Conservation (phyloP, 306 rosid genomes). For the Fagus crenata region DNA sequence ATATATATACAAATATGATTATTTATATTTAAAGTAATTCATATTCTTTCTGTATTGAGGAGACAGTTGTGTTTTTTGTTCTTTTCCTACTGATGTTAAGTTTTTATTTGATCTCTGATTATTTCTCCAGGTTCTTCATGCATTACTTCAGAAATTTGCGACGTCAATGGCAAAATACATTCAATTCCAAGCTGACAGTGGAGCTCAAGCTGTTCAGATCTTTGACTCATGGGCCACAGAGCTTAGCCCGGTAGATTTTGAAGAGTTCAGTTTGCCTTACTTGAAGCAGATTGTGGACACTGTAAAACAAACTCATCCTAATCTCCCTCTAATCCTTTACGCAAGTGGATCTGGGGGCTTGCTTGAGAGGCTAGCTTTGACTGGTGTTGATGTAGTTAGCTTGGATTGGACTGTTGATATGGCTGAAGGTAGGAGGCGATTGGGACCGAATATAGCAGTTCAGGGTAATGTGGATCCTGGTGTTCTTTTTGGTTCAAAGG, state of each 20-base stretch:
- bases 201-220: slow-evolving; percentile 98
- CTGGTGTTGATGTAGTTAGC: slow-evolving; percentile 91
- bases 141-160: slow-evolving; percentile 75
- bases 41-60: background rate
- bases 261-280: slow-evolving; percentile 93
- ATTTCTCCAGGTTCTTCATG: slow-evolving; percentile 70
- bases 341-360: slow-evolving; percentile 98
- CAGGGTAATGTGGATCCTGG: slow-evolving; percentile 99
- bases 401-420: slow-evolving; percentile 98
- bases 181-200: slow-evolving; percentile 86
- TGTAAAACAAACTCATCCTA: slow-evolving; percentile 76
- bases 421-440: slow-evolving; percentile 87
- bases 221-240: slow-evolving; percentile 97
- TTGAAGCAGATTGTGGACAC: slow-evolving; percentile 83
- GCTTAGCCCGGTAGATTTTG: slow-evolving; percentile 91
- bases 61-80: background rate
- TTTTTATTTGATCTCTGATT: slow-evolving; percentile 25
- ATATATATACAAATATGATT: background rate
- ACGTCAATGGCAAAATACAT: slow-evolving; percentile 84
- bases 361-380: slow-evolving; percentile 84
- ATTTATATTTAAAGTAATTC: background rate
- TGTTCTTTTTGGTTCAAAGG: slow-evolving; percentile 91
- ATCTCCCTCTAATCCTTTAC: slow-evolving; percentile 85
- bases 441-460: slow-evolving; percentile 77
- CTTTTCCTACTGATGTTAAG: background rate